Percentiles rank a stretch among this genome's conserved stretches.
Conservation (phyloP, 129 eudicot genomes). For the Tagetes erecta region DNA sequence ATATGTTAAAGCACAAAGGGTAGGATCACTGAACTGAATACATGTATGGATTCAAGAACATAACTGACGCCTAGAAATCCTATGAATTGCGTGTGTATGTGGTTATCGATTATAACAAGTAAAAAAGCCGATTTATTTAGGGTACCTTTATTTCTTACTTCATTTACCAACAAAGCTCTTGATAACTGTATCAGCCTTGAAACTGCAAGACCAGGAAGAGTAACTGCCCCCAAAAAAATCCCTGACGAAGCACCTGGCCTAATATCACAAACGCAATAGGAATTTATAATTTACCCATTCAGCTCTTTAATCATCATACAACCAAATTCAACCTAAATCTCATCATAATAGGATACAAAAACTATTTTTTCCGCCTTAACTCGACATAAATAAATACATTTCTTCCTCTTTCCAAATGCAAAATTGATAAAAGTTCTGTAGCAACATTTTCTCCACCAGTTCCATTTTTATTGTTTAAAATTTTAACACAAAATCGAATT, state of each 20-base stretch:
- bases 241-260: constrained; percentile 98
- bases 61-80: constrained; percentile 1
- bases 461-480: neutral
- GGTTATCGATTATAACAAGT: neutral
- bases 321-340: neutral
- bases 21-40: neutral
- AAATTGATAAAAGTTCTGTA: neutral
- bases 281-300: constrained; percentile 18
- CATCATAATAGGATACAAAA: neutral
- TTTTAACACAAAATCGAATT: neutral
- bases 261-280: constrained; percentile 5
- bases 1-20: constrained; percentile 19
- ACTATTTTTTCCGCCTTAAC: neutral
- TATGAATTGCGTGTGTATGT: neutral
- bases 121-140: neutral
- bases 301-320: constrained; percentile 1
- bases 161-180: constrained; percentile 44
- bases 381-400: neutral
- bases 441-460: constrained; percentile 2
- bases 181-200: constrained; percentile 68
- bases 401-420: neutral
- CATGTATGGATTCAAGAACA: neutral
- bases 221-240: constrained; percentile 73
- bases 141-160: constrained; percentile 58
- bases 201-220: constrained; percentile 71